phyloP scores from a whole-genome alignment of 768 basidiomycete species.

The Phylloporus sp. region DNA sequence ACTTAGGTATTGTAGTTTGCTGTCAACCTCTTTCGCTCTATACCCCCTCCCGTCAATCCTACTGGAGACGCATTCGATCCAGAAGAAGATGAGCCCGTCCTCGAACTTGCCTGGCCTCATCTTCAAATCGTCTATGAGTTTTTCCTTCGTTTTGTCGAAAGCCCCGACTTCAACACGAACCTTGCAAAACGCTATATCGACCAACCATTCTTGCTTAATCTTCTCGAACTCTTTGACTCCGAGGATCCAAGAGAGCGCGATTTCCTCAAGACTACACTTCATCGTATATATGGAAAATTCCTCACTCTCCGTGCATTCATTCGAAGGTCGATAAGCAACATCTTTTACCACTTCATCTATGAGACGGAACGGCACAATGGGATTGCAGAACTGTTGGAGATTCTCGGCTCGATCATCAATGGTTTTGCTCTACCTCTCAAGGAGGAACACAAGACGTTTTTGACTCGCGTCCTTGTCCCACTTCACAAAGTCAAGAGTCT shows the following conservation, averaged over 20 bases:
- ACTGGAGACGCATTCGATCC: conserved; percentile 98
- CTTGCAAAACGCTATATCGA: conserved; percentile 97
- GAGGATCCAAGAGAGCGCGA: conserved; percentile 99
- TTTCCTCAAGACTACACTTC: conserved; percentile 97
- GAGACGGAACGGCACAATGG: conserved; percentile 99
- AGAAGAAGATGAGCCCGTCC: conserved; percentile 98
- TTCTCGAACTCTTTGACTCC: conserved; percentile 96
- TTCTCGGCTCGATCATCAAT: conserved; percentile 98
- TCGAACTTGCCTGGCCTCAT: conserved; percentile 99
- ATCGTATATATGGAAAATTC: conserved; percentile 99
- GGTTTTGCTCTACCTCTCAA: conserved; percentile 97
- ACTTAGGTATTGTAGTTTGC: conserved; percentile 65
- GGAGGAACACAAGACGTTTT: conserved; percentile 98
- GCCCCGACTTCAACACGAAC: conserved; percentile 97
- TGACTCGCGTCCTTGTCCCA: conserved; percentile 90
- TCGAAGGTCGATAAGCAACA: conserved; percentile 97
- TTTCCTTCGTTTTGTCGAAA: conserved; percentile 98
- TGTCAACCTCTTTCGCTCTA: conserved; percentile 97
- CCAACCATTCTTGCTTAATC: conserved; percentile 90
- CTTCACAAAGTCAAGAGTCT: conserved; percentile 97
- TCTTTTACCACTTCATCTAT: conserved; percentile 99
- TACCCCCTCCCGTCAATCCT: conserved; percentile 99
- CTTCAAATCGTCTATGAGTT: conserved; percentile 99
- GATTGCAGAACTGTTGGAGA: conserved; percentile 96
- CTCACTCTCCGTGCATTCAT: conserved; percentile 98